Evolutionary conservation across 176 grass and related monocot genomes (phyloP), one percentile per base, ranked within the genome.

Genomic region (Chrysopogon serrulatus): DNA sequence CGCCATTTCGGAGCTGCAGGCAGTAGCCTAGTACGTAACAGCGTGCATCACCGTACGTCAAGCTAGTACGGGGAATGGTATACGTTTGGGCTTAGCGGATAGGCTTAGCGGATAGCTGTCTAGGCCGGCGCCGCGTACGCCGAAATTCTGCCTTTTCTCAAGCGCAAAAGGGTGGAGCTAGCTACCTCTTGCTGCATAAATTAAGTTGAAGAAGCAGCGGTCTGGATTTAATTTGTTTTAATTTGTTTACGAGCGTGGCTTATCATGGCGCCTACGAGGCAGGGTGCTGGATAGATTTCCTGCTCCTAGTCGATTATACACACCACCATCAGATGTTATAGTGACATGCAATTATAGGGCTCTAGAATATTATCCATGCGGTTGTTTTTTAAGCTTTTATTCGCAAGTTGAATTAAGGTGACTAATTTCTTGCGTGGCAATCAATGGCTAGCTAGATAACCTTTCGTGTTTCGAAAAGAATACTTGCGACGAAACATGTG

Each of bases 201-300:
- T n/a, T n/a, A n/a, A n/a, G 3, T 65, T 36, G 13, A 30, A 56
- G 16, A 72, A 62, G 16, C 13, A 62, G 16, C 13, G 33, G 8
- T 30, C 43, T 39, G 26, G 71, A 53, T 43, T 65, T 75, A 7
- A 0, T 85, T 70, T 74, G 23, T 0, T 10, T 48, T 66, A 24
- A 0, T 19, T 17, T 43, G 34, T 21, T 15, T 14, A 16, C 17
- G 77, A 45, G 53, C n/a, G n/a, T 65, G 88, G 72, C 88, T 73
- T 37, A 73, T 90, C 79, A 51, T 36, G 71, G 44, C 63, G 56
- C 47, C 66, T 82, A 86, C 31, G 88, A 73, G 88, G 68, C 78
- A 90, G 27, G 47, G 39, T 56, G 53, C 53, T 24, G 51, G 6
- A 5, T 76, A 51, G 53, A 65, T 89, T 82, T 85, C 53, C 21